Evolutionary conservation across 2,329 filamentous ascomycete genomes (phyloP).

Genomic region (Diplodia sapinea): DNA sequence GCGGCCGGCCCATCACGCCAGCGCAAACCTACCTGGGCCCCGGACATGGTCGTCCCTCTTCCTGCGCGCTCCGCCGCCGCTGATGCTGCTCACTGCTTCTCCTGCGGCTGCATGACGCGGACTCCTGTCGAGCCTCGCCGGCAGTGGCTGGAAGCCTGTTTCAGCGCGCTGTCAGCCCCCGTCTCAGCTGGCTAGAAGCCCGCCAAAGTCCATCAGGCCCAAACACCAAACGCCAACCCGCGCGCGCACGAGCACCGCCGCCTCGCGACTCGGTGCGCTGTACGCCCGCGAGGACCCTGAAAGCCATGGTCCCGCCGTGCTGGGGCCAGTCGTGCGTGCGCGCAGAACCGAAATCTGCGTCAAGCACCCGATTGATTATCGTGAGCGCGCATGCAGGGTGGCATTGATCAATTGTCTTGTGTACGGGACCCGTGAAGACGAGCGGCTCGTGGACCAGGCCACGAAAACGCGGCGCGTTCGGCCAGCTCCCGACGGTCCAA

Average conservation of each 20-base stretch:
- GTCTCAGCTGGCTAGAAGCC: background rate
- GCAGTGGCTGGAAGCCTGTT: slow-evolving; percentile 28
- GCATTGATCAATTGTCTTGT: slow-evolving; percentile 11
- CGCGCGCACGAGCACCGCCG: slow-evolving; percentile 1
- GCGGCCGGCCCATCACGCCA: slow-evolving; percentile 19
- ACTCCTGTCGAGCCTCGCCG: slow-evolving; percentile 4
- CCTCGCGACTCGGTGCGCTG: background rate
- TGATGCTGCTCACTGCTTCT: background rate
- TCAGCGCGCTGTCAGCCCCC: slow-evolving; percentile 19
- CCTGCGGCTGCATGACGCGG: slow-evolving; percentile 16
- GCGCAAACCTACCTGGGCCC: no score
- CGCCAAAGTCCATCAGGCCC: background rate
- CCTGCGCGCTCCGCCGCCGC: background rate
- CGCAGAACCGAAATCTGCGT: background rate
- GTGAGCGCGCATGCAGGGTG: slow-evolving; percentile 23
- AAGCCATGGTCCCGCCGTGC: background rate
- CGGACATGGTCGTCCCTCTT: slow-evolving; percentile 6
- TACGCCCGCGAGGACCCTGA: background rate
- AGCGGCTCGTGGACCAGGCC: slow-evolving; percentile 11
- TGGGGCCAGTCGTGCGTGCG: background rate
- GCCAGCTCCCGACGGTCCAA: slow-evolving; percentile 14
- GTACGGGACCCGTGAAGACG: background rate
- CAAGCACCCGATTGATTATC: slow-evolving; percentile 24
- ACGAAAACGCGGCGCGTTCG: slow-evolving; percentile 19
- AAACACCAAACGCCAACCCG: slow-evolving; percentile 9